Conservation (phyloP, 2,329 filamentous ascomycete species). For the Trichoderma oligosporum region DNA sequence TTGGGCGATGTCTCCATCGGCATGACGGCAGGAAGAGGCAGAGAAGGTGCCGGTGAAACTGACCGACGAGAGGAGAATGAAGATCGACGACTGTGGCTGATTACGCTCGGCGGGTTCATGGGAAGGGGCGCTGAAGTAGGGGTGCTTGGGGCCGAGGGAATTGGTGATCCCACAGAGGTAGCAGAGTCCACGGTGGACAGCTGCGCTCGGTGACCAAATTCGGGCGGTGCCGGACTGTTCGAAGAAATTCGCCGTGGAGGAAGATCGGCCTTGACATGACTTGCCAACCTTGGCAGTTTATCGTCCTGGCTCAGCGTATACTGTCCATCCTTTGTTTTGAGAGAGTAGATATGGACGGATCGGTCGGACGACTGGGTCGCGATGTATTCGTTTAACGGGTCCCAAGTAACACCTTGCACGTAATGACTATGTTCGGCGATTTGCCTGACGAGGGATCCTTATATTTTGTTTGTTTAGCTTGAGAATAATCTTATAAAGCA, state of each 20-base stretch:
- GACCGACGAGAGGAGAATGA: conserved; percentile 88
- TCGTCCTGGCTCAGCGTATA: conserved; percentile 70
- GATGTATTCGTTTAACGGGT: conserved; percentile 95
- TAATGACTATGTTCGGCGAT: conserved; percentile 98
- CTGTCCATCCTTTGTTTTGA: conserved; percentile 94
- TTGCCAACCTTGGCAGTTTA: conserved; percentile 75
- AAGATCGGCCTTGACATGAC: conserved; percentile 78
- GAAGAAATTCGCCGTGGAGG: conserved; percentile 86
- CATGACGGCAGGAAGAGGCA: conserved; percentile 93
- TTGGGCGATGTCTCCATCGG: conserved; percentile 87
- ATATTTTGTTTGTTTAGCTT: conserved; percentile 13
- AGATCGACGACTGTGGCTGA: conserved; percentile 89
- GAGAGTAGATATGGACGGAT: conserved; percentile 93
- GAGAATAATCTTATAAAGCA: conserved; percentile 2
- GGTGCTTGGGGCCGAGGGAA: conserved; percentile 87
- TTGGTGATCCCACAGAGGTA: conserved; percentile 70
- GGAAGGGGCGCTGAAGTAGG: conserved; percentile 84
- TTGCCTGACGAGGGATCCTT: conserved; percentile 70
- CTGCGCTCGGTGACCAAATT: conserved; percentile 65
- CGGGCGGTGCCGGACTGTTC: conserved; percentile 85
- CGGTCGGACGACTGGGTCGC: conserved; percentile 97
- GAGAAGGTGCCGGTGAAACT: conserved; percentile 85
- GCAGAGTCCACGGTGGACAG: conserved; percentile 53
- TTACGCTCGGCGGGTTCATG: conserved; percentile 89
- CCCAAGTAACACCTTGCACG: conserved; percentile 97